Evolutionary conservation across 305 asterid genomes (phyloP).

Genomic region (Fraxinus sp.): DNA sequence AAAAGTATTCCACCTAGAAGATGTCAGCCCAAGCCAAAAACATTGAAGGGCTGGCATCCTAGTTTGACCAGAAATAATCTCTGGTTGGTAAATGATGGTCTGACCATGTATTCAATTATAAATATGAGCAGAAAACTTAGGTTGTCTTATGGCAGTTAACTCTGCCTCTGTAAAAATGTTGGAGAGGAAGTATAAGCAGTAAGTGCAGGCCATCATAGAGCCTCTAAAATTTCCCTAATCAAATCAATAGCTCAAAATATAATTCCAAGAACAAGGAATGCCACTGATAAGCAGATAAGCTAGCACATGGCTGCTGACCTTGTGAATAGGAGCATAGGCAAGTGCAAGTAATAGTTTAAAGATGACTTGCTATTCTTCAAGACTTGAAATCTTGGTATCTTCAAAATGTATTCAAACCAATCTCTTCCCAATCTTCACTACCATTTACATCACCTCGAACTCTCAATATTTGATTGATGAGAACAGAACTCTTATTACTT

Average conservation of each 20-base stretch:
- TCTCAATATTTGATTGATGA: conserved; percentile 44
- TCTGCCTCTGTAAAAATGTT: background rate
- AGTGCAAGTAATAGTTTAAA: conserved; percentile 45
- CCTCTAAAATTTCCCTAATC: conserved; percentile 9
- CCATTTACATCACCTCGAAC: conserved; percentile 75
- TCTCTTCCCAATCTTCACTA: conserved; percentile 70
- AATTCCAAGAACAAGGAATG: conserved; percentile 38
- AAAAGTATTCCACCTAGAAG: background rate
- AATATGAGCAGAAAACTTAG: background rate
- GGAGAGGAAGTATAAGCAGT: background rate
- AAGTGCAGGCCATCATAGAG: background rate
- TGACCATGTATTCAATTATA: background rate
- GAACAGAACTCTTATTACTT: conserved; percentile 19
- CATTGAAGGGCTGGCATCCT: background rate
- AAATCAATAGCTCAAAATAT: conserved; percentile 23
- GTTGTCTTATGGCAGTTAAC: background rate
- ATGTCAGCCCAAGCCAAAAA: background rate
- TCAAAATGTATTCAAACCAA: conserved; percentile 75
- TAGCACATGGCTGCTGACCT: conserved; percentile 97
- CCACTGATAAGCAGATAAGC: conserved; percentile 57
- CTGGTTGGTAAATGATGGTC: background rate
- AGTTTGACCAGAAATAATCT: background rate
- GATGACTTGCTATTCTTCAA: conserved; percentile 81
- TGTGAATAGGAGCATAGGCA: conserved; percentile 18
- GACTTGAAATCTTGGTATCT: conserved; percentile 90